These are phyloP conservation scores for Alliaria petiolata DNA, from an alignment of 345 rosid genomes.

Conservation along the genomic window DNA sequence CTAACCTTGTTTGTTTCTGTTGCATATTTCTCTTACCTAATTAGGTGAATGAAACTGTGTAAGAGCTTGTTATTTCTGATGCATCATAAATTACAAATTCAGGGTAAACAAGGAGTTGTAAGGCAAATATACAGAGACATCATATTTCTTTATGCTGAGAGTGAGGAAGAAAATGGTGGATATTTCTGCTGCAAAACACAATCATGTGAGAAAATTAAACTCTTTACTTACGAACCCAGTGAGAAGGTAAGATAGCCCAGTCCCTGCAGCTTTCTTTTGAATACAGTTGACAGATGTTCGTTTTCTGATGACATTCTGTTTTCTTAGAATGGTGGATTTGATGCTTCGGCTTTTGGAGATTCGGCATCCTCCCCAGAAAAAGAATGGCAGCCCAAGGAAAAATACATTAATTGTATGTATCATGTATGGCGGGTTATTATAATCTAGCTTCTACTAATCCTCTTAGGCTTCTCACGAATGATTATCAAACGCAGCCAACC, in stretches of 20 bases:
- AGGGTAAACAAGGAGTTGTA: conserved; percentile 87
- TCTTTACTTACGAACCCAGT: conserved; percentile 28
- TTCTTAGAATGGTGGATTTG: conserved; percentile 62
- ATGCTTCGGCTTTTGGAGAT: conserved; percentile 67
- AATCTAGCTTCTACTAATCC: neutral
- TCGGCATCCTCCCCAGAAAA: conserved; percentile 65
- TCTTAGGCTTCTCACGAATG: conserved; percentile 13
- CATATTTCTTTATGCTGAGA: conserved; percentile 61
- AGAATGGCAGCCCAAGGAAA: conserved; percentile 40
- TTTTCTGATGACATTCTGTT: conserved; percentile 17
- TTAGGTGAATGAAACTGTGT: no score
- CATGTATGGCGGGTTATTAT: conserved; percentile 34
- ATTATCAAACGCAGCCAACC: conserved; percentile 54
- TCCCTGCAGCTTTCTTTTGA: neutral
- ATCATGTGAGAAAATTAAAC: conserved; percentile 72
- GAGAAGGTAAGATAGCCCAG: conserved; percentile 54
- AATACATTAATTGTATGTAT: conserved; percentile 51
- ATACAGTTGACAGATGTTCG: neutral
- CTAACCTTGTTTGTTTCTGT: conserved; percentile 2
- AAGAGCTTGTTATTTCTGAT: no score
- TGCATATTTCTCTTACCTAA: neutral
- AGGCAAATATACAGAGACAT: conserved; percentile 85
- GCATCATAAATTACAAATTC: conserved; percentile 27
- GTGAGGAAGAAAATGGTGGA: conserved; percentile 80
- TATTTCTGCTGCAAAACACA: conserved; percentile 75